Evolutionary conservation across 2,329 filamentous ascomycete genomes (phyloP).

Genomic region (Fusarium sarcochroum): DNA sequence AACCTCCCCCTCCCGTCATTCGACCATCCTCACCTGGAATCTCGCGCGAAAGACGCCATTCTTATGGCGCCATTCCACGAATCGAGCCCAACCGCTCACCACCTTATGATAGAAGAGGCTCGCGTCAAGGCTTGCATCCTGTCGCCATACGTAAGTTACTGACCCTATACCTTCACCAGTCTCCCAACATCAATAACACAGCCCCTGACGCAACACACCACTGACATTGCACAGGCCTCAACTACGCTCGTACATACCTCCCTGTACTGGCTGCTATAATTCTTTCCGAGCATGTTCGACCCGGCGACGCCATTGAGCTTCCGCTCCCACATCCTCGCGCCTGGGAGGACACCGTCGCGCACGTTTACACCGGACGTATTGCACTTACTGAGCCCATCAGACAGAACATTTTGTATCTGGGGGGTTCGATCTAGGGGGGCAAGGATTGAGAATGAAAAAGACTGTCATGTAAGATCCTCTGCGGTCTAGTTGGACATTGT

Average conservation of each 20-base stretch:
- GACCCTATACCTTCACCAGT: constrained; percentile 17
- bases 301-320: constrained; percentile 69
- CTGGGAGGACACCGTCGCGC: constrained; percentile 69
- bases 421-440: constrained; percentile 60
- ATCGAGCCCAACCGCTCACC: not conserved
- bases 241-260: constrained; percentile 56
- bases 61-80: constrained; percentile 18
- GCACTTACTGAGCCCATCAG: constrained; percentile 61
- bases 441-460: not conserved
- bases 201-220: not conserved
- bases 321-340: constrained; percentile 69
- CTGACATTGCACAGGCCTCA: constrained; percentile 46
- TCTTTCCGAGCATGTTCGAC: constrained; percentile 65
- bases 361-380: constrained; percentile 67
- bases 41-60: constrained; percentile 30
- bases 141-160: constrained; percentile 47
- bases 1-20: constrained; percentile 5
- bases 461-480: not conserved
- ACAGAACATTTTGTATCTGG: constrained; percentile 69
- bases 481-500: not conserved
- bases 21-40: constrained; percentile 22
- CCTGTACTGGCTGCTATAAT: constrained; percentile 70
- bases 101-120: constrained; percentile 22
- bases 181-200: not conserved
- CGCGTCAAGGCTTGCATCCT: constrained; percentile 22